A percentile compares a stretch with the other conserved stretches of the same genome.
phyloP scores from a whole-genome alignment of 371 early-diverging fungal genomes.

The Mucor irregularis region DNA sequence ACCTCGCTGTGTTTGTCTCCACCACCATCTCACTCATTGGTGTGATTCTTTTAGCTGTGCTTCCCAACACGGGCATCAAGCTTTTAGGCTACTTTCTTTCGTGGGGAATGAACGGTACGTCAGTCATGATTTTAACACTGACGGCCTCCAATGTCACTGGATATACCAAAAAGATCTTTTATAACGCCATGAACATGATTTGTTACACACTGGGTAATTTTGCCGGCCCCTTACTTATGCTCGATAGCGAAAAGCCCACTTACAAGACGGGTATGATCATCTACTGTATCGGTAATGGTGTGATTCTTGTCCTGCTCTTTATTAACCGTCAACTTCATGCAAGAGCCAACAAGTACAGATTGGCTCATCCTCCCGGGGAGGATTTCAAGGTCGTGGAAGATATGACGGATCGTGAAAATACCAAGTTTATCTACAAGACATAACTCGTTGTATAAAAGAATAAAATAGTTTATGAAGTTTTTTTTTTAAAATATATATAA shows the following conservation, averaged over 20 bases:
- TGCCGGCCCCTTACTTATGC: conserved; percentile 37
- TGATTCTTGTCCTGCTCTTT: conserved; percentile 29
- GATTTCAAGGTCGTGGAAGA: conserved; percentile 14
- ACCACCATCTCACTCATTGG: conserved; percentile 24
- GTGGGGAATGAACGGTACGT: conserved; percentile 27
- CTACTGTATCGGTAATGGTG: conserved; percentile 29
- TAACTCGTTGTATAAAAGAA: not conserved
- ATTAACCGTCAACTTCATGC: conserved; percentile 20
- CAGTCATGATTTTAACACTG: conserved; percentile 27
- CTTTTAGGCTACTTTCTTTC: conserved; percentile 33
- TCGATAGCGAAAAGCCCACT: conserved; percentile 15
- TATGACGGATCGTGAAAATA: conserved; percentile 20
- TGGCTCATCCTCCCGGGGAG: conserved; percentile 3
- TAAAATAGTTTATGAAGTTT: not conserved
- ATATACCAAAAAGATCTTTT: conserved; percentile 43
- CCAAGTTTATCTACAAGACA: not conserved
- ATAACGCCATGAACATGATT: conserved; percentile 28
- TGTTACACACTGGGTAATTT: conserved; percentile 35
- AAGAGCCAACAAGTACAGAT: conserved; percentile 21
- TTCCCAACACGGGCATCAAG: conserved; percentile 27
- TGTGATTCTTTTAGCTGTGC: conserved; percentile 23
- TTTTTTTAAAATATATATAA: not conserved
- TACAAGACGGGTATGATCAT: conserved; percentile 38
- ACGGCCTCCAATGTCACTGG: conserved; percentile 38
- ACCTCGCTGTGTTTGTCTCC: conserved; percentile 16